A percentile compares a stretch with the other conserved stretches of the same genome.
phyloP scores from a whole-genome alignment of 1,139 yeast species.

The Scheffersomyces illinoinensis region DNA sequence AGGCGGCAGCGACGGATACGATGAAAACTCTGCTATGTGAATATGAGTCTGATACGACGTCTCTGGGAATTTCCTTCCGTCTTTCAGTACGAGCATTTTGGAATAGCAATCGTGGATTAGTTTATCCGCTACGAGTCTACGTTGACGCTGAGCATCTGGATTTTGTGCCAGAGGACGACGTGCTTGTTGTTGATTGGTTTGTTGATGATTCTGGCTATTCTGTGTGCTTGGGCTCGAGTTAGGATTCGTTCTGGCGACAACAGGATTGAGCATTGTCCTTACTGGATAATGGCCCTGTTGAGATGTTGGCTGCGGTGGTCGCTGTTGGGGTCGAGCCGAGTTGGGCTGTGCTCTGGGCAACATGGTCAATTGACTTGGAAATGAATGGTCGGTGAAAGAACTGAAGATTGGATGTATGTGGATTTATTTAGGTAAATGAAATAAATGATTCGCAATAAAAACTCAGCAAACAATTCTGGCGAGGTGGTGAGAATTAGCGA shows the following conservation, averaged over 20 bases:
- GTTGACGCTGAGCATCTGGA: conserved; percentile 7
- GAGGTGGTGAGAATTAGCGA: neutral
- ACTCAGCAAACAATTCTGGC: neutral
- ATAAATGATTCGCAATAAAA: neutral
- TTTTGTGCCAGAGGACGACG: neutral
- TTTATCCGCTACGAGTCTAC: conserved; percentile 29
- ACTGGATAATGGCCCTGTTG: neutral
- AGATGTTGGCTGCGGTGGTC: neutral
- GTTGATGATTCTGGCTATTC: neutral
- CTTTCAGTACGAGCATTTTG: conserved; percentile 27
- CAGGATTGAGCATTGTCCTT: neutral
- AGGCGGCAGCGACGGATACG: conserved; percentile 42
- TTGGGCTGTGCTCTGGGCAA: neutral
- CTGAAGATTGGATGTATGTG: neutral
- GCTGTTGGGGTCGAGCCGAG: neutral
- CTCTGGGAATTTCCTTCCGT: conserved; percentile 33
- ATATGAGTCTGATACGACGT: conserved; percentile 40
- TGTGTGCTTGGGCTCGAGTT: neutral
- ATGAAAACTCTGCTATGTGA: conserved; percentile 38
- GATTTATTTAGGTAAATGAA: neutral
- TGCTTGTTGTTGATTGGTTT: neutral
- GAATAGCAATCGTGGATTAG: conserved; percentile 45
- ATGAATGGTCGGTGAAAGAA: neutral
- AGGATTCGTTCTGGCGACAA: neutral
- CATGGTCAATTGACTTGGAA: neutral